Conservation (phyloP, 73 alveolate genomes). For the Paramecium caudatum region DNA sequence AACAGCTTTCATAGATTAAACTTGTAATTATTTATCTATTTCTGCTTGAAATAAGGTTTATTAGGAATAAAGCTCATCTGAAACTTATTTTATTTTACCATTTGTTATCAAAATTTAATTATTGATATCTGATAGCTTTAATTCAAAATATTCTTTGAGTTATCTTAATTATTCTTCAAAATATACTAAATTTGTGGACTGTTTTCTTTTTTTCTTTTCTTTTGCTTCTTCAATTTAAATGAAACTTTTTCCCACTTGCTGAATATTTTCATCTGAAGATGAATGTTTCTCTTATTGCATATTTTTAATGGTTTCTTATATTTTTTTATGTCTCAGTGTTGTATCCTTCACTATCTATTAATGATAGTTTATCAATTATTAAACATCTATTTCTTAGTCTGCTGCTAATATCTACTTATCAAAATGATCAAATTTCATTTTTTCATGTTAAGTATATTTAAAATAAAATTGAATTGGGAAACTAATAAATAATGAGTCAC, state of each 20-base stretch:
- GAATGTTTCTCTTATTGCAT: background rate
- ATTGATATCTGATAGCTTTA: background rate
- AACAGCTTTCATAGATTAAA: background rate
- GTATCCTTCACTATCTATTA: background rate
- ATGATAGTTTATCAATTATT: background rate
- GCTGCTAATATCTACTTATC: background rate
- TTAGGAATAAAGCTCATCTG: conserved; percentile 4
- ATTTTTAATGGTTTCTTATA: background rate
- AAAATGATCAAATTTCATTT: background rate
- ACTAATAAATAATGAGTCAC: background rate
- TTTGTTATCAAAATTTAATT: background rate
- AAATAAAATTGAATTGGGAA: background rate
- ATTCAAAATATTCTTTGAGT: background rate
- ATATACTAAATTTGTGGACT: conserved; percentile 5
- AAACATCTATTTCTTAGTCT: background rate
- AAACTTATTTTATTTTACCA: background rate
- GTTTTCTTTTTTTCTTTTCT: background rate
- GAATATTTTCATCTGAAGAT: background rate
- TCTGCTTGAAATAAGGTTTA: background rate
- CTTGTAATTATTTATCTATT: background rate
- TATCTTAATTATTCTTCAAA: conserved; percentile 28
- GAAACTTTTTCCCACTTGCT: background rate
- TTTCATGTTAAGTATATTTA: conserved; percentile 2
- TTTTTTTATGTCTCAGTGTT: background rate
- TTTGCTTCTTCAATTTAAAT: background rate